Conservation (phyloP, 768 basidiomycete genomes). For the Cyclocybe cylindracea region DNA sequence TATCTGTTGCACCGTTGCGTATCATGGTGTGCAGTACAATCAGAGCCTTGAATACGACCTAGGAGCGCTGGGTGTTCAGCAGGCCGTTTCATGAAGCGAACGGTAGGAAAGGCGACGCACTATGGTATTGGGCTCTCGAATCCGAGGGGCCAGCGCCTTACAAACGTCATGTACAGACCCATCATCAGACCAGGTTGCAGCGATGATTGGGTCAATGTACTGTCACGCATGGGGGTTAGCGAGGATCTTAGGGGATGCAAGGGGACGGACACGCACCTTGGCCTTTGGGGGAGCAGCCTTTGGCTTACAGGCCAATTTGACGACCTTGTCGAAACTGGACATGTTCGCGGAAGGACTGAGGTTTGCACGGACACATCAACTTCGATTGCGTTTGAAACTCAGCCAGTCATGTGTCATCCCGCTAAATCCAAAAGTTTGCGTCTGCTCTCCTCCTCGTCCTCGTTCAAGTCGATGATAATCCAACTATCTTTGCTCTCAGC, state of each 20-base stretch:
- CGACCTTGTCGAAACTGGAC: slow-evolving; percentile 88
- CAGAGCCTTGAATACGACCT: slow-evolving; percentile 98
- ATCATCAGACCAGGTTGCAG: slow-evolving; percentile 96
- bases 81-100: neutral
- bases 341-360: slow-evolving; percentile 34
- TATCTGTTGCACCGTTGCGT: slow-evolving; percentile 94
- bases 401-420: slow-evolving; percentile 24
- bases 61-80: slow-evolving; percentile 5
- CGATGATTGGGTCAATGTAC: slow-evolving; percentile 97
- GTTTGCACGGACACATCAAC: slow-evolving; percentile 14
- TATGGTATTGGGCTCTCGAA: slow-evolving; percentile 90
- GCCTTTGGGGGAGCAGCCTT: slow-evolving; percentile 95
- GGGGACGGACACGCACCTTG: slow-evolving; percentile 56
- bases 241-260: slow-evolving; percentile 2
- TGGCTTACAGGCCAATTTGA: slow-evolving; percentile 96
- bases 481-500: too few relatives aligned
- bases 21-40: slow-evolving; percentile 97
- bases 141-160: slow-evolving; percentile 79
- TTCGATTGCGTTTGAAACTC: slow-evolving; percentile 27
- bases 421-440: neutral
- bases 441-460: neutral
- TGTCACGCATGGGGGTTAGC: slow-evolving; percentile 30
- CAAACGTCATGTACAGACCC: slow-evolving; percentile 93
- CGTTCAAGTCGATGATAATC: too few relatives aligned
- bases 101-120: slow-evolving; percentile 44